These are phyloP conservation scores for Pseudogymnoascus sp. DNA, from an alignment of 2,329 filamentous ascomycete species.

Conservation along the genomic window DNA sequence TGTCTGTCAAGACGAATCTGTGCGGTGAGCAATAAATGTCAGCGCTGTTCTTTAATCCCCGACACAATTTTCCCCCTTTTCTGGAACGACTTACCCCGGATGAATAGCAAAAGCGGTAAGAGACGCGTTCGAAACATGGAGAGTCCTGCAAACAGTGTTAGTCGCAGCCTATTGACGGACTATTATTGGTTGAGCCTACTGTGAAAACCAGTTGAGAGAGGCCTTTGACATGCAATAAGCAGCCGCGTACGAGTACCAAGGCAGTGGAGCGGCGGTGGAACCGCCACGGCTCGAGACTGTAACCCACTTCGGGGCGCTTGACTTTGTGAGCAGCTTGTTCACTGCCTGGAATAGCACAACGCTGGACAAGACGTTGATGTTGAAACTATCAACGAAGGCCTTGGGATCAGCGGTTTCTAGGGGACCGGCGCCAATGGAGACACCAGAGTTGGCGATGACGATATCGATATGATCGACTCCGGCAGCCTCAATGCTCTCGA, in stretches of 20 bases:
- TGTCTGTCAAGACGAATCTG: not conserved
- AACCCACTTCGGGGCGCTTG: not conserved
- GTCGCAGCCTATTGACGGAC: not conserved
- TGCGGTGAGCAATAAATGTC: not conserved
- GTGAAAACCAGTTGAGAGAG: not conserved
- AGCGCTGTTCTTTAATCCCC: not conserved
- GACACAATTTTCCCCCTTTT: not conserved
- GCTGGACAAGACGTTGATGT: not conserved
- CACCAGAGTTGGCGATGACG: slow-evolving; percentile 27
- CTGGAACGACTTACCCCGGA: not conserved
- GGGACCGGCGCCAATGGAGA: not conserved
- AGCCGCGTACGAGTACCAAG: not conserved
- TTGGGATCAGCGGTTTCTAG: not conserved
- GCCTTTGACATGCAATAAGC: not conserved
- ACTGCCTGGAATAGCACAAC: not conserved
- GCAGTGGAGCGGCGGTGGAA: not conserved
- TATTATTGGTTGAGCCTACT: not conserved
- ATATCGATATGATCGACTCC: slow-evolving; percentile 27
- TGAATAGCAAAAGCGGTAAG: not conserved
- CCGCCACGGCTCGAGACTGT: not conserved
- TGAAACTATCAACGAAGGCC: not conserved
- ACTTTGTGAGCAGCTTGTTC: not conserved
- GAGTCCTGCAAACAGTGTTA: not conserved
- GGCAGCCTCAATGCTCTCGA: not conserved
- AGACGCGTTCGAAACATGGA: not conserved